Percentiles rank a stretch among this genome's conserved stretches.
Evolutionary conservation across 306 rosid species (phyloP).

Genomic region (Rubus parviflorus): DNA sequence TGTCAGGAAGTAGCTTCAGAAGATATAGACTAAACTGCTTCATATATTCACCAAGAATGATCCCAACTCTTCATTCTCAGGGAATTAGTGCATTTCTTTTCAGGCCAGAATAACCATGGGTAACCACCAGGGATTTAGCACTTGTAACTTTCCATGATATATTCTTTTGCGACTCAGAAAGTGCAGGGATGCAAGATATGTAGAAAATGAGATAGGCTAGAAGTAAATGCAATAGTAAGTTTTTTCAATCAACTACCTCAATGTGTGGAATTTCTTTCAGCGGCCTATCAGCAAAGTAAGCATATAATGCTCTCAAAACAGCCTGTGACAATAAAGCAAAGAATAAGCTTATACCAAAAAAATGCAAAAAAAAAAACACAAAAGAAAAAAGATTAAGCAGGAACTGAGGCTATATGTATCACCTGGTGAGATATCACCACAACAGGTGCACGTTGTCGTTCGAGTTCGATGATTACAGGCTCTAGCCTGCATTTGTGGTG

Average conservation of each 20-base stretch:
- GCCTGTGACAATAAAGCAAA: constrained; percentile 56
- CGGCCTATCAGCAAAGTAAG: constrained; percentile 97
- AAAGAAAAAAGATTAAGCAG: constrained; percentile 1
- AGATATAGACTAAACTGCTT: not conserved
- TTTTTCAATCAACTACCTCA: constrained; percentile 55
- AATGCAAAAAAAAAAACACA: not conserved
- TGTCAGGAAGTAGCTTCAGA: not conserved
- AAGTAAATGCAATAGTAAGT: not conserved
- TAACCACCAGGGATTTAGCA: not conserved
- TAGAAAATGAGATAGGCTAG: not conserved
- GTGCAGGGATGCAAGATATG: not conserved
- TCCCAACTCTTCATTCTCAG: not conserved
- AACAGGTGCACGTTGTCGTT: constrained; percentile 96
- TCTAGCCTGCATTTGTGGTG: constrained; percentile 72
- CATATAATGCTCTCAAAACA: constrained; percentile 93
- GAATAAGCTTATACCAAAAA: constrained; percentile 17
- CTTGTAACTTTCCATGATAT: not conserved
- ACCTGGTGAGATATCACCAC: constrained; percentile 99
- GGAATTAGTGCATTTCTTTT: not conserved
- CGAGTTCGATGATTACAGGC: constrained; percentile 97
- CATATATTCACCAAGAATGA: not conserved
- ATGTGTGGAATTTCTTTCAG: constrained; percentile 92
- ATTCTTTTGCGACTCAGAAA: not conserved
- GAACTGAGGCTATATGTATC: constrained; percentile 1
- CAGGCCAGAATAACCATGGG: not conserved